These are phyloP conservation scores for Paramecium pentaurelia DNA, from an alignment of 73 alveolate species.

Conservation along the genomic window DNA sequence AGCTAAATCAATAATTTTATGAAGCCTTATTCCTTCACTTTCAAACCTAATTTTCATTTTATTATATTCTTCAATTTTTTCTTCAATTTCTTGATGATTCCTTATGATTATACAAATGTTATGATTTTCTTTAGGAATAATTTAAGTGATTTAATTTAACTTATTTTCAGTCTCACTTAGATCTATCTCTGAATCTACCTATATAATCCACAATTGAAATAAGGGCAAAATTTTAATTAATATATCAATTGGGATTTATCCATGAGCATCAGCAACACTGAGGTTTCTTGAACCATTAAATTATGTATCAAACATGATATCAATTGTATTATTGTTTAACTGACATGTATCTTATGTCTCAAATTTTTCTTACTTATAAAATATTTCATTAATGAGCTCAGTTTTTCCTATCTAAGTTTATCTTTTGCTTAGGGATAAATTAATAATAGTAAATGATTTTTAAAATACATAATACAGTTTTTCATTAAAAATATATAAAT, in stretches of 20 bases:
- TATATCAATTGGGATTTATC: neutral
- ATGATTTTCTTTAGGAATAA: too few species aligned
- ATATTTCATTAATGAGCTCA: neutral
- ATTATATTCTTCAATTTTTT: too few species aligned
- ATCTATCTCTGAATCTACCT: neutral
- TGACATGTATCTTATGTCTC: neutral
- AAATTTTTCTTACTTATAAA: neutral
- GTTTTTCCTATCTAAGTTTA: neutral
- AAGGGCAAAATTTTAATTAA: neutral
- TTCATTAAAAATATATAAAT: neutral
- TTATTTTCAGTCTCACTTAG: neutral
- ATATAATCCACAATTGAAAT: neutral
- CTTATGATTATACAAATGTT: neutral
- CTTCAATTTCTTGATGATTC: neutral
- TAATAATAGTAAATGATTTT: neutral
- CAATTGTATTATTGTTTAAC: neutral
- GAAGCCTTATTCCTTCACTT: neutral
- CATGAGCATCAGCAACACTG: neutral
- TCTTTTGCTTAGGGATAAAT: neutral
- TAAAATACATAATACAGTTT: neutral
- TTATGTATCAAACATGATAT: neutral
- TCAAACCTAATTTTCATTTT: too few species aligned
- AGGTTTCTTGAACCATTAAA: neutral
- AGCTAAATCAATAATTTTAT: neutral
- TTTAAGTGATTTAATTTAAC: neutral